Evolutionary conservation across 192 early-diverging fungal genomes (phyloP), one percentile per base, ranked within the genome.

Genomic region (Coemansia reversa): DNA sequence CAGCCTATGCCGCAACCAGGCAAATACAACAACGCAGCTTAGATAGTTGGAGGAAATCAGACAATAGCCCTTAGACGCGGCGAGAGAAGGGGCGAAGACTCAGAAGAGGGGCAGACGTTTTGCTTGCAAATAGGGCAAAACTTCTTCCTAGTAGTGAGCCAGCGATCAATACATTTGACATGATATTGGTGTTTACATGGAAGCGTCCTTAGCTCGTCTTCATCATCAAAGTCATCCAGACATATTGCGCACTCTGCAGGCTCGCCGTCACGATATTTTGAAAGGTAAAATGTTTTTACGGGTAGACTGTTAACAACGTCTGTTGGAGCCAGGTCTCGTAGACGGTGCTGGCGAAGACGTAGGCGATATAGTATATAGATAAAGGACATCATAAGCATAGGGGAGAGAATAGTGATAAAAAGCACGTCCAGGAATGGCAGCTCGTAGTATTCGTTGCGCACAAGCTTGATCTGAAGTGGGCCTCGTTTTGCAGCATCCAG

Each of bases 141-240:
- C 61, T 81, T 87, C 69, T 96, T 93, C 32, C 88, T 82, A 5
- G 88, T 86, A 2, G 91, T 93, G 23, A 98, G 83, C 95, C 95
- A 98, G 66, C 83, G 88, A 65, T 98, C 96, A 27, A 98, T 88
- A 69, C 96, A 98, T 19, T 70, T 71, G 19, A 86, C 82, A 67
- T 98, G 96, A 65, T 92, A 97, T 63, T 92, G 85, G 69, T 98
- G 96, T 48, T 74, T 83, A 75, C 96, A 98, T 7, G 91, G 90
- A 49, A 98, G 74, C 9, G 90, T 83, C 12, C 94, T 75, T 22
- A 96, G 67, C 63, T 88, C 84, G 18, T 93, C 90, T 20, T 88
- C 91, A 63, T 90, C 86, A 16, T 82, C 75, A 83, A 91, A 97
- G 55, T 95, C 92, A 8, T 97, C 95, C 61, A 98, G 76, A 79